Conservation (phyloP, 108 stramenopile genomes). For the Asterionellopsis glacialis region DNA sequence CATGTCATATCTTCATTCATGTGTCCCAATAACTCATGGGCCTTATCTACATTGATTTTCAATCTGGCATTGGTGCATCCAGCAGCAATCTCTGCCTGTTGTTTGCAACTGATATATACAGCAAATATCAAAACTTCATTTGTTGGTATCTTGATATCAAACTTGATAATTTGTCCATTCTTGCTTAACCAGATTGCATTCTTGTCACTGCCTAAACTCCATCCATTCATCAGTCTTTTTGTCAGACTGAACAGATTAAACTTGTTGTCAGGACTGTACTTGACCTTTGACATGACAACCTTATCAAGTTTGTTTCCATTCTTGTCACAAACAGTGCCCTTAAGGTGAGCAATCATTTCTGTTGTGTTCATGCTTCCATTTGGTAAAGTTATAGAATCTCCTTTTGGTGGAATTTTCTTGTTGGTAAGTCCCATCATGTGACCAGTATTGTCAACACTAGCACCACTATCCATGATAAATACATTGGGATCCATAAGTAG, state of each 20-base stretch:
- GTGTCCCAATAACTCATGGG: constrained; percentile 23
- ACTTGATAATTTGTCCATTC: constrained; percentile 7
- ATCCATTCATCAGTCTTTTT: constrained; percentile 15
- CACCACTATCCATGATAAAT: not conserved
- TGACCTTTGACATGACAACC: too few species aligned
- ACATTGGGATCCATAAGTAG: constrained; percentile 3
- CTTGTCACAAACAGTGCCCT: not conserved
- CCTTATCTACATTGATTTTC: constrained; percentile 8
- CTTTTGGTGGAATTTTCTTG: not conserved
- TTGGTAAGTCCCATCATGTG: not conserved
- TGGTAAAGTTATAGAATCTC: not conserved
- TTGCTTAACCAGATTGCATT: constrained; percentile 17
- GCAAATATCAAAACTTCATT: constrained; percentile 11
- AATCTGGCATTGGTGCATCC: too few species aligned
- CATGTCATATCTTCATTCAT: constrained; percentile 9
- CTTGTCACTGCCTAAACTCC: constrained; percentile 17
- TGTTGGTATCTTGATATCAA: constrained; percentile 31
- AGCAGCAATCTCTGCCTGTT: not conserved
- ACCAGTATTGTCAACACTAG: not conserved
- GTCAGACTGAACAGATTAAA: constrained; percentile 10
- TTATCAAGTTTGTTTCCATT: not conserved
- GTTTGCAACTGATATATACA: constrained; percentile 7
- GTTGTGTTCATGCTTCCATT: not conserved
- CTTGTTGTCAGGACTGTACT: constrained; percentile 13
- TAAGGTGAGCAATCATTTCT: not conserved